These are phyloP conservation scores for Phytophthora ramorum DNA, from an alignment of 352 stramenopile genomes.

Conservation along the genomic window DNA sequence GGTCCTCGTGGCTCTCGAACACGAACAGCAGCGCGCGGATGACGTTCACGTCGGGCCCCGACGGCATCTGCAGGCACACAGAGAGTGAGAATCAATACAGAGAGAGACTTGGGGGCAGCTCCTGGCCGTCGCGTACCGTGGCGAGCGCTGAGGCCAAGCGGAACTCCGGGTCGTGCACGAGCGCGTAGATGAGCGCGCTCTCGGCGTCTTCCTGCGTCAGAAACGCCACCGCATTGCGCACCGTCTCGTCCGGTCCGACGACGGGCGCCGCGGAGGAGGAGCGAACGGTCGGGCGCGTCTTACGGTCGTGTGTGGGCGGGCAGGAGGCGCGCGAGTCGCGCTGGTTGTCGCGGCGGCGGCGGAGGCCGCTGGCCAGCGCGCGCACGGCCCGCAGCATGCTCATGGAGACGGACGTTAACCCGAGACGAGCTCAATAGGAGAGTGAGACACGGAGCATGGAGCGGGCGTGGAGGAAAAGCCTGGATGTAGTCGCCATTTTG, in stretches of 20 bases:
- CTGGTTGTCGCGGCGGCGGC: constrained; percentile 15
- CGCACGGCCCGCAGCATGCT: constrained; percentile 34
- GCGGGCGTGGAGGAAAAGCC: constrained; percentile 28
- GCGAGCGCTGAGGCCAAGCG: constrained; percentile 67
- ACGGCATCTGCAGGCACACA: constrained; percentile 23
- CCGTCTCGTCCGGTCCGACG: constrained; percentile 48
- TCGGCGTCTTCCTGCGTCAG: constrained; percentile 72
- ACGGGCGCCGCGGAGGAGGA: neutral
- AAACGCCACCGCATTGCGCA: constrained; percentile 71
- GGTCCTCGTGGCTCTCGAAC: constrained; percentile 78
- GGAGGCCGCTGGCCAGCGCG: constrained; percentile 30
- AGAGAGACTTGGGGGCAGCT: neutral
- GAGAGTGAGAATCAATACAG: neutral
- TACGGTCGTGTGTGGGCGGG: constrained; percentile 5
- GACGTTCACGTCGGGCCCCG: constrained; percentile 56
- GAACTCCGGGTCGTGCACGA: constrained; percentile 83
- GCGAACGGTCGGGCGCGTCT: constrained; percentile 15
- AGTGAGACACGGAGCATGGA: constrained; percentile 25
- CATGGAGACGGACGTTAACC: constrained; percentile 15
- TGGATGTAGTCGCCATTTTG: neutral
- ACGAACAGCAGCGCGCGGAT: constrained; percentile 75
- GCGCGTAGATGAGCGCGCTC: constrained; percentile 73
- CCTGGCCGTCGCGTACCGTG: constrained; percentile 27
- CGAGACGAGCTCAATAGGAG: constrained; percentile 15
- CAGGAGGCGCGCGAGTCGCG: constrained; percentile 6